Conservation (phyloP, 2,329 filamentous ascomycete genomes). For the Curvularia eragrostidis region DNA sequence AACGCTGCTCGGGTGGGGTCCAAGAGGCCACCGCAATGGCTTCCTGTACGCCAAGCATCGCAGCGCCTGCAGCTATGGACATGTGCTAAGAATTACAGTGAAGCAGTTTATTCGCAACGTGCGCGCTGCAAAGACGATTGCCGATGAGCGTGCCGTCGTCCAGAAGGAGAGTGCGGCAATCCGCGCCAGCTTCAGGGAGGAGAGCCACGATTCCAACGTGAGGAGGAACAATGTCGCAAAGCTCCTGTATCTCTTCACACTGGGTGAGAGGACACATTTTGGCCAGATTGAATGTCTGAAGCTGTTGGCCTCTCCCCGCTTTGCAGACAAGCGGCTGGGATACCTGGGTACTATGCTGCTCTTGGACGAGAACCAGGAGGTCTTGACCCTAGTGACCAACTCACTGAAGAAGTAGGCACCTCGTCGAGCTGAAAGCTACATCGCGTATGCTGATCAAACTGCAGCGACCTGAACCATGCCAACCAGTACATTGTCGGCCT, state of each 20-base stretch:
- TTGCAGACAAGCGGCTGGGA: constrained; percentile 95
- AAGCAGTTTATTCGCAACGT: constrained; percentile 99
- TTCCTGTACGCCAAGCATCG: constrained; percentile 58
- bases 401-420: constrained; percentile 86
- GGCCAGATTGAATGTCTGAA: constrained; percentile 99
- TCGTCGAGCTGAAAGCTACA: no score
- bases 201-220: constrained; percentile 89
- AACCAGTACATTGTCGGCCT: constrained; percentile 99
- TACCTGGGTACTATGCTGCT: constrained; percentile 96
- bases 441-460: constrained; percentile 22
- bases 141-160: constrained; percentile 96
- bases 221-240: constrained; percentile 99
- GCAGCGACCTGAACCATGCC: constrained; percentile 90
- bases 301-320: constrained; percentile 92
- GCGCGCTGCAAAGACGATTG: constrained; percentile 97
- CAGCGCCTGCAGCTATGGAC: constrained; percentile 24
- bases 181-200: constrained; percentile 95
- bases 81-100: constrained; percentile 64
- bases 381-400: constrained; percentile 95
- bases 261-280: constrained; percentile 97
- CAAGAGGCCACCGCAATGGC: constrained; percentile 61
- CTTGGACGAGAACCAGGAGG: constrained; percentile 97
- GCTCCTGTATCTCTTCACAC: constrained; percentile 95
- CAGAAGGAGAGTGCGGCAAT: constrained; percentile 99
- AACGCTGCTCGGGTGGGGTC: constrained; percentile 54